A percentile compares a stretch with the other conserved stretches of the same genome.
Conservation (phyloP, 2,329 filamentous ascomycete species). For the Fusarium pseudograminearum region DNA sequence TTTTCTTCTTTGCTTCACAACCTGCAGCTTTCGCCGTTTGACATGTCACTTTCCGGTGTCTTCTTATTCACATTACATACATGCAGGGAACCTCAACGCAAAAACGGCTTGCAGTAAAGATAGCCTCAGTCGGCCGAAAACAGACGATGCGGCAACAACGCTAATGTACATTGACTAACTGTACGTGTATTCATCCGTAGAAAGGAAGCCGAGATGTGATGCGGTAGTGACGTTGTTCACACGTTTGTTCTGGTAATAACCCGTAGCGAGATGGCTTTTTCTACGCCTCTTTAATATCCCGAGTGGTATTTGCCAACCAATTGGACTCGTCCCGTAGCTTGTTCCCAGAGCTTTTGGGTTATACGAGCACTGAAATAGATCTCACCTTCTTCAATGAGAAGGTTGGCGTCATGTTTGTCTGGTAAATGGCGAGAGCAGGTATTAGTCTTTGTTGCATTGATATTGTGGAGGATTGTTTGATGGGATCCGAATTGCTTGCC, state of each 20-base stretch:
- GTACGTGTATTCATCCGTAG: neutral
- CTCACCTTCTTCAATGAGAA: conserved; percentile 12
- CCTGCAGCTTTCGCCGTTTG: conserved; percentile 13
- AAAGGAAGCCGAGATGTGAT: neutral
- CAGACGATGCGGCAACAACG: conserved; percentile 41
- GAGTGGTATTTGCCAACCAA: conserved; percentile 1
- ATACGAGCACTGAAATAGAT: neutral
- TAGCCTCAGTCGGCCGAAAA: conserved; percentile 18
- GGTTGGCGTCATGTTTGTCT: neutral
- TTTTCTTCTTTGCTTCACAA: conserved; percentile 7
- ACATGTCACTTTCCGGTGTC: conserved; percentile 26
- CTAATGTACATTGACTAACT: conserved; percentile 15
- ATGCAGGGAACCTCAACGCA: conserved; percentile 22
- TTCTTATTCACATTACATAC: neutral
- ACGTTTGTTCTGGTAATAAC: conserved; percentile 1
- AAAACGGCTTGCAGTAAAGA: conserved; percentile 27
- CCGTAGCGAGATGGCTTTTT: conserved; percentile 3
- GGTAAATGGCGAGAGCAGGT: neutral
- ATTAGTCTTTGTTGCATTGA: neutral
- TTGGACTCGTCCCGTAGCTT: neutral
- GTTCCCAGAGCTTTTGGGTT: conserved; percentile 1
- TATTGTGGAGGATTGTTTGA: neutral
- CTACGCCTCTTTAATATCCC: conserved; percentile 18
- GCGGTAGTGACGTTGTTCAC: neutral
- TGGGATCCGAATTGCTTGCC: neutral